Evolutionary conservation across 441 rosid species (phyloP).

Genomic region (Viola pubescens): DNA sequence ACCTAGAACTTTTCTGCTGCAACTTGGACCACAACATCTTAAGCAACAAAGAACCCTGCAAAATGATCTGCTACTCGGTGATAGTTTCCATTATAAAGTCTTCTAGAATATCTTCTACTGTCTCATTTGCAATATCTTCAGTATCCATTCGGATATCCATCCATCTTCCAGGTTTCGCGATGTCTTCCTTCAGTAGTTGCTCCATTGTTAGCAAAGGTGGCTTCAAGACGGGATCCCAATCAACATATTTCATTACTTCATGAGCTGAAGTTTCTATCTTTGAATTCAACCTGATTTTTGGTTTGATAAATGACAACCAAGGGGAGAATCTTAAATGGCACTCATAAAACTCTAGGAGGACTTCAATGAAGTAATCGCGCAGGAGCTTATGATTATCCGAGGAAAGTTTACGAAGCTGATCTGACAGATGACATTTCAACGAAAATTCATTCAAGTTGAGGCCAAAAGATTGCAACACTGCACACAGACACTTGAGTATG

Average conservation of each 20-base stretch:
- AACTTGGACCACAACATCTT: neutral
- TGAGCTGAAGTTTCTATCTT: slow-evolving; percentile 24
- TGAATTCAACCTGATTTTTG: slow-evolving; percentile 15
- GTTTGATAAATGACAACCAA: slow-evolving; percentile 29
- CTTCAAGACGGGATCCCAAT: slow-evolving; percentile 35
- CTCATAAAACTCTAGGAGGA: slow-evolving; percentile 36
- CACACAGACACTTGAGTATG: slow-evolving; percentile 28
- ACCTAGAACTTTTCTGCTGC: neutral
- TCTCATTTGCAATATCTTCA: slow-evolving; percentile 41
- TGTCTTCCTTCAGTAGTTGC: slow-evolving; percentile 40
- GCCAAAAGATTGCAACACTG: slow-evolving; percentile 37
- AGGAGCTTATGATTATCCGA: slow-evolving; percentile 31
- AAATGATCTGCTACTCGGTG: slow-evolving; percentile 20
- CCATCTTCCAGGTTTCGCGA: slow-evolving; percentile 48
- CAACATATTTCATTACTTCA: slow-evolving; percentile 45
- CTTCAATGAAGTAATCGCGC: slow-evolving; percentile 47
- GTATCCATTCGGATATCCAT: slow-evolving; percentile 32
- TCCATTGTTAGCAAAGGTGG: slow-evolving; percentile 30
- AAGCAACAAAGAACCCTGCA: neutral
- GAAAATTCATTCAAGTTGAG: slow-evolving; percentile 54
- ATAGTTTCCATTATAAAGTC: slow-evolving; percentile 38
- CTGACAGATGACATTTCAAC: slow-evolving; percentile 30
- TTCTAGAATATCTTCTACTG: slow-evolving; percentile 38
- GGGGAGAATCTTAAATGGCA: slow-evolving; percentile 34
- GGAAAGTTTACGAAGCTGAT: slow-evolving; percentile 34